These are phyloP conservation scores for Tubosaeta sp. DNA, from an alignment of 768 basidiomycete genomes.

Conservation along the genomic window DNA sequence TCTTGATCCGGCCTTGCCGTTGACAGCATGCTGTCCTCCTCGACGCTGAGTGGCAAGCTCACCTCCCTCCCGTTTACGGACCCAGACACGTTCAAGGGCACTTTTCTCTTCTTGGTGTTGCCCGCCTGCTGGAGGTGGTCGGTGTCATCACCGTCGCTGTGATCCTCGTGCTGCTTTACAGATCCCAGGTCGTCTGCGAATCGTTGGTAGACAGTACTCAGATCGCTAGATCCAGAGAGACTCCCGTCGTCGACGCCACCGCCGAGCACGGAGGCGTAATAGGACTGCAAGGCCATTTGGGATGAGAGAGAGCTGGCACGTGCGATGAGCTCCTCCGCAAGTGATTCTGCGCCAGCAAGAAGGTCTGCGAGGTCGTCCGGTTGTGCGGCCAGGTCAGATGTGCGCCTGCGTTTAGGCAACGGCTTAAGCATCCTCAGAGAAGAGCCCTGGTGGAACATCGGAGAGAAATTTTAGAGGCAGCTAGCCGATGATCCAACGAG, in stretches of 20 bases:
- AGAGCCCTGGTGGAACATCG: conserved; percentile 49
- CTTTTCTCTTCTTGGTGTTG: conserved; percentile 87
- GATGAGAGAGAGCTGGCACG: conserved; percentile 56
- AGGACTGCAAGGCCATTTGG: conserved; percentile 58
- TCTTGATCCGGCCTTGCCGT: conserved; percentile 24
- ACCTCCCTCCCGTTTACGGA: conserved; percentile 40
- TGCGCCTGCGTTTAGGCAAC: conserved; percentile 71
- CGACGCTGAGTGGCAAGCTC: conserved; percentile 39
- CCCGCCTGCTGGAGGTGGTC: conserved; percentile 74
- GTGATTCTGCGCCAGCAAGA: conserved; percentile 41
- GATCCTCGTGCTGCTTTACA: conserved; percentile 46
- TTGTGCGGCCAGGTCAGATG: conserved; percentile 32
- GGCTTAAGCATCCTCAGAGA: conserved; percentile 71
- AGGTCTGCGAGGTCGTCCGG: conserved; percentile 29
- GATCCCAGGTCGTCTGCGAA: conserved; percentile 23
- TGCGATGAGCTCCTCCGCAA: conserved; percentile 54
- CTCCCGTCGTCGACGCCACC: conserved; percentile 24
- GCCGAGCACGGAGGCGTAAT: conserved; percentile 55
- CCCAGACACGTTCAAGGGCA: conserved; percentile 58
- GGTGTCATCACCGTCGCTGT: conserved; percentile 56
- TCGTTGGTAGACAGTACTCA: conserved; percentile 25
- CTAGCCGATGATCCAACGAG: conserved; percentile 6
- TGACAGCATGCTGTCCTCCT: conserved; percentile 35
- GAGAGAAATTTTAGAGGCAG: conserved; percentile 7
- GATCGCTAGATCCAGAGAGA: conserved; percentile 23